phyloP scores from a whole-genome alignment of 352 stramenopile species.

The Pythium coloratum region DNA sequence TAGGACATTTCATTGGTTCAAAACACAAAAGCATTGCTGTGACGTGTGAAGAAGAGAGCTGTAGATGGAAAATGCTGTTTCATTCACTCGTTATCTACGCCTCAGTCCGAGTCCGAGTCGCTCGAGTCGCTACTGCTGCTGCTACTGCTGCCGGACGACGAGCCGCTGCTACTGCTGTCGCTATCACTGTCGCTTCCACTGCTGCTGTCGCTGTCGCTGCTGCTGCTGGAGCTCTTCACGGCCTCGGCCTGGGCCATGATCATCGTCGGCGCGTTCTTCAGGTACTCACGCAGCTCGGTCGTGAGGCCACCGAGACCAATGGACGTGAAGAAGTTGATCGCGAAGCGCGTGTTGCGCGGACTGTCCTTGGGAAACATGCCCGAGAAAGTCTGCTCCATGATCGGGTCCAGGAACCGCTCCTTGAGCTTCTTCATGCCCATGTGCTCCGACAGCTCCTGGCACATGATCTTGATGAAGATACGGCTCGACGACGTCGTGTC shows the following conservation, averaged over 20 bases:
- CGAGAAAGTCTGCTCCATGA: conserved; percentile 91
- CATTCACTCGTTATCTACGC: not conserved
- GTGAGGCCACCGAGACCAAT: conserved; percentile 98
- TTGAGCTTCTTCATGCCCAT: conserved; percentile 96
- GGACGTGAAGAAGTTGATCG: conserved; percentile 99
- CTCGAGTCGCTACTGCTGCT: conserved; percentile 25
- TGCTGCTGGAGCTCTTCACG: conserved; percentile 13
- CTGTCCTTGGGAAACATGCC: conserved; percentile 98
- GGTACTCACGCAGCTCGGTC: conserved; percentile 93
- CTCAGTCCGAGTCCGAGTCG: conserved; percentile 38
- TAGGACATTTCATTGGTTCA: not conserved
- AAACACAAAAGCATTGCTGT: not conserved
- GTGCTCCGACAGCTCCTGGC: conserved; percentile 97
- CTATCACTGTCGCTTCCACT: conserved; percentile 37
- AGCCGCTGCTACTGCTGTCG: conserved; percentile 35
- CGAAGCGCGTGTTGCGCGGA: conserved; percentile 97
- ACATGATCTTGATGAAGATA: conserved; percentile 99
- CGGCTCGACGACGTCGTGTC: conserved; percentile 98
- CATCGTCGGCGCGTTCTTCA: conserved; percentile 96
- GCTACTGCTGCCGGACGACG: conserved; percentile 38
- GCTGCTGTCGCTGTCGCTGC: conserved; percentile 41
- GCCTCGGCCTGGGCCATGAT: conserved; percentile 84
- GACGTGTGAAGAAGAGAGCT: not conserved
- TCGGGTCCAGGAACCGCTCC: conserved; percentile 91
- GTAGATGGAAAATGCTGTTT: conserved; percentile 1